Conservation (phyloP, 2,329 filamentous ascomycete species). For the Ophiocordyceps sinensis region DNA sequence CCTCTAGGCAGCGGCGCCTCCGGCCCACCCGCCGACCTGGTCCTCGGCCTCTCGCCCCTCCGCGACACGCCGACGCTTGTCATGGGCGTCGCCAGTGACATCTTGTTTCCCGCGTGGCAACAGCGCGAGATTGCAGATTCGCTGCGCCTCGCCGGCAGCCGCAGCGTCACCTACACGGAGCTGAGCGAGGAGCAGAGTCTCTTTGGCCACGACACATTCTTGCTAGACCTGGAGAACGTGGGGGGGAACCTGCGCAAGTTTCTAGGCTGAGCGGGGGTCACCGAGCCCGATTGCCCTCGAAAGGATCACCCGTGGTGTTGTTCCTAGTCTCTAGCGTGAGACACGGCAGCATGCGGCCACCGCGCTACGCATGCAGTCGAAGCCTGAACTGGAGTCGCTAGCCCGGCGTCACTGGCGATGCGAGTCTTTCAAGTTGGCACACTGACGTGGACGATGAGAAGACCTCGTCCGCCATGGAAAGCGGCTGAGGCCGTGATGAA, state of each 20-base stretch:
- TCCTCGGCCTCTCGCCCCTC: conserved; percentile 57
- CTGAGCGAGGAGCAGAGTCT: conserved; percentile 85
- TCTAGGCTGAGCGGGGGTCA: conserved; percentile 34
- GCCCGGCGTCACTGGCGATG: no score
- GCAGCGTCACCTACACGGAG: conserved; percentile 73
- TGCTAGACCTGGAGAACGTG: conserved; percentile 83
- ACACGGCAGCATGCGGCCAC: no score
- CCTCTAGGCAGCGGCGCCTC: conserved; percentile 16
- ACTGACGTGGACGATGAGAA: no score
- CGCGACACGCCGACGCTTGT: conserved; percentile 71
- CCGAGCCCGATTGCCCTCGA: no score
- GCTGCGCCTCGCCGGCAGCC: conserved; percentile 62
- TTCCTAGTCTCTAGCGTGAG: no score
- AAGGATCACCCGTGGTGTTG: no score
- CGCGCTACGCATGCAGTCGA: no score
- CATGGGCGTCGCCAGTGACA: conserved; percentile 89
- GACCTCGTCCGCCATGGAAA: no score
- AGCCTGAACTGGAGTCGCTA: no score
- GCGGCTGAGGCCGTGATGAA: no score
- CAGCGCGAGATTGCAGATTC: conserved; percentile 87
- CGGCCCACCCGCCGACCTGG: conserved; percentile 62
- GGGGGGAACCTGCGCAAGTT: conserved; percentile 74
- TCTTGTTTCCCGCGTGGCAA: conserved; percentile 95
- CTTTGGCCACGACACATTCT: conserved; percentile 93
- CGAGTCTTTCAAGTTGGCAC: no score